A percentile compares a stretch with the other conserved stretches of the same genome.
phyloP scores from a whole-genome alignment of 371 early-diverging fungal species.

The Synchytrium microbalum region DNA sequence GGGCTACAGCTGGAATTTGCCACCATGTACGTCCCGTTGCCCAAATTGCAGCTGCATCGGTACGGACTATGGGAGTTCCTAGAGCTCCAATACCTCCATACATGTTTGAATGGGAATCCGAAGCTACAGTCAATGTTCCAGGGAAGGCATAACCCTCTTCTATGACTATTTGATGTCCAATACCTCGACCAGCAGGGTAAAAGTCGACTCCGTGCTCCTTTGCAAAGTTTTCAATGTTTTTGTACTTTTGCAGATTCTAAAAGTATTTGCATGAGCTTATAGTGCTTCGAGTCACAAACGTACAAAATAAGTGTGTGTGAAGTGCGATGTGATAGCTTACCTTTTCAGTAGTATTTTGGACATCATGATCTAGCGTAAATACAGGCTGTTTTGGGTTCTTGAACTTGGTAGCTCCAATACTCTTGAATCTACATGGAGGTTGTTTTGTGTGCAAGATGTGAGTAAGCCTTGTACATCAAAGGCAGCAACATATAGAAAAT shows the following conservation, averaged over 20 bases:
- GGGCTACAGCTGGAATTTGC: conserved; percentile 91
- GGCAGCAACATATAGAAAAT: neutral
- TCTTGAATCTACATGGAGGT: conserved; percentile 58
- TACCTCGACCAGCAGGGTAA: conserved; percentile 93
- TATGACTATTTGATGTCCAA: conserved; percentile 93
- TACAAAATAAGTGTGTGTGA: neutral
- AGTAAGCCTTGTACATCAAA: neutral
- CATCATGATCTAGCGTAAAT: conserved; percentile 93
- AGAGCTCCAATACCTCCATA: conserved; percentile 81
- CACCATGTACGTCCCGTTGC: conserved; percentile 95
- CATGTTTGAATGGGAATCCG: conserved; percentile 97
- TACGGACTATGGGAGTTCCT: conserved; percentile 93
- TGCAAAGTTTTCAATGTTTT: conserved; percentile 74
- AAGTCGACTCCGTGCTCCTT: conserved; percentile 75
- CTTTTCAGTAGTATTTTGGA: conserved; percentile 84
- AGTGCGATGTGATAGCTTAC: conserved; percentile 20
- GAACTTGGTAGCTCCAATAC: conserved; percentile 78
- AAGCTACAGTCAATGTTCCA: conserved; percentile 83
- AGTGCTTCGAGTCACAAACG: neutral
- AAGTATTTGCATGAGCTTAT: neutral
- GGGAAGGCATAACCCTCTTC: conserved; percentile 96
- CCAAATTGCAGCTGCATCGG: conserved; percentile 96
- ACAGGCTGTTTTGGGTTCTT: conserved; percentile 76
- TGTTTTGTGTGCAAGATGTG: neutral
- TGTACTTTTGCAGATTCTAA: conserved; percentile 78